These are phyloP conservation scores for Naematelia aurantialba DNA, from an alignment of 768 basidiomycete species.

Conservation along the genomic window DNA sequence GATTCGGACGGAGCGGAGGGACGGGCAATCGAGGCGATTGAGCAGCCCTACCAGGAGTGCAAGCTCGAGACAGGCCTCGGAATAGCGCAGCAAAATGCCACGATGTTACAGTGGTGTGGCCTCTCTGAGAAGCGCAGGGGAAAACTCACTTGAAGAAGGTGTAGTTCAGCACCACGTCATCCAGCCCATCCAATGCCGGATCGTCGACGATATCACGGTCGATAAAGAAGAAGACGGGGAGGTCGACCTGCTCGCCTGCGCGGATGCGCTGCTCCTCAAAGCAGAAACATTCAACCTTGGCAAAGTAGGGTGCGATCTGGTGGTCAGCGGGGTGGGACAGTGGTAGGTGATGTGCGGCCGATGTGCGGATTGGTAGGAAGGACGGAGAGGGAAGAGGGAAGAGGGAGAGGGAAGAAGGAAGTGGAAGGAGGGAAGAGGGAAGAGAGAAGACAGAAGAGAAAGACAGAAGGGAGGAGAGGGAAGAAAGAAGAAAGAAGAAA, in stretches of 20 bases:
- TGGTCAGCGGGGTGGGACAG: conserved; percentile 10
- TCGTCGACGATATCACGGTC: conserved; percentile 96
- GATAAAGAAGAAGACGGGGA: conserved; percentile 97
- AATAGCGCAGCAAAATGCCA: too few species aligned
- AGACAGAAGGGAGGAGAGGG: too few species aligned
- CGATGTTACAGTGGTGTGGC: too few species aligned
- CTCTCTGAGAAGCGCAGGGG: too few species aligned
- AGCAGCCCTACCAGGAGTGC: too few species aligned
- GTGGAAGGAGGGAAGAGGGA: background rate
- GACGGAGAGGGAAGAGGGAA: background rate
- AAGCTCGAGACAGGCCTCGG: background rate
- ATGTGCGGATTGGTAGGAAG: background rate
- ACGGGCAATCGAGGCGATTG: too few species aligned
- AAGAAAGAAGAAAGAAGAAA: background rate
- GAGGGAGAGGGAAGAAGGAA: background rate
- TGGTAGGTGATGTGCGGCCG: background rate
- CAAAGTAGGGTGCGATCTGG: conserved; percentile 95
- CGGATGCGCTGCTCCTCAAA: conserved; percentile 96
- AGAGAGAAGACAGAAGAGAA: background rate
- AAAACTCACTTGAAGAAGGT: conserved; percentile 86
- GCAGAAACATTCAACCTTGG: conserved; percentile 99
- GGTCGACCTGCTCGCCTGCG: conserved; percentile 93
- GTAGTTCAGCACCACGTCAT: conserved; percentile 90
- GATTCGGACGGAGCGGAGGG: background rate
- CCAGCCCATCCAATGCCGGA: conserved; percentile 75